Conservation (phyloP, 257 asterid genomes). For the Gentiana macrophylla region DNA sequence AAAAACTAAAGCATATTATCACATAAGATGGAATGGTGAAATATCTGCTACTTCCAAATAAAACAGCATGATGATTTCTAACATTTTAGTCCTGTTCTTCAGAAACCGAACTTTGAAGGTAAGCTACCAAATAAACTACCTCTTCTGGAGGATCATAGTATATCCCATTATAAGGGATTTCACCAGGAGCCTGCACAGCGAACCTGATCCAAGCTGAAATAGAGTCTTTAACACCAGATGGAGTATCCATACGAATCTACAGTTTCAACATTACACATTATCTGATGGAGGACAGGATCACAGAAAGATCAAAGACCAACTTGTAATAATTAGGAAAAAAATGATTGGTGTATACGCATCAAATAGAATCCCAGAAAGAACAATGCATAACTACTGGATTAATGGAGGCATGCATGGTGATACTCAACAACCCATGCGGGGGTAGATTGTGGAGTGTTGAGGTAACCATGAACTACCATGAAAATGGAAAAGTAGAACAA, state of each 20-base stretch:
- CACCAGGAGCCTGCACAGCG: constrained; percentile 92
- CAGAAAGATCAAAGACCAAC: not conserved
- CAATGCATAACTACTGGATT: no score
- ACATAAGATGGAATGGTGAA: not conserved
- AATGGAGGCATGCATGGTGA: not conserved
- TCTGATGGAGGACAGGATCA: not conserved
- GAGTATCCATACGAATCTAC: constrained; percentile 97
- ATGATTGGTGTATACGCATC: not conserved
- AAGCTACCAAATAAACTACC: constrained; percentile 26
- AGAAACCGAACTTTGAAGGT: constrained; percentile 1
- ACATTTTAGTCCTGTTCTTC: not conserved
- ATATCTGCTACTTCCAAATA: not conserved
- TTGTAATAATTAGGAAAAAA: not conserved
- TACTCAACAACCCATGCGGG: no score
- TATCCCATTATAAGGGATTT: constrained; percentile 88
- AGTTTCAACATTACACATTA: constrained; percentile 13
- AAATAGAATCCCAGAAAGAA: no score
- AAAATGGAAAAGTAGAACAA: no score
- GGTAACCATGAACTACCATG: no score
- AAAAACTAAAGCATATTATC: not conserved
- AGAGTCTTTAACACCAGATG: constrained; percentile 92
- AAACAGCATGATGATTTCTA: not conserved
- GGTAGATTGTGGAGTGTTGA: no score
- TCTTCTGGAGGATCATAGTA: constrained; percentile 97
- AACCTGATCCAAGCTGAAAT: constrained; percentile 98